Evolutionary conservation across 176 grass and related monocot species (phyloP).

Genomic region (Aegilops longissima): DNA sequence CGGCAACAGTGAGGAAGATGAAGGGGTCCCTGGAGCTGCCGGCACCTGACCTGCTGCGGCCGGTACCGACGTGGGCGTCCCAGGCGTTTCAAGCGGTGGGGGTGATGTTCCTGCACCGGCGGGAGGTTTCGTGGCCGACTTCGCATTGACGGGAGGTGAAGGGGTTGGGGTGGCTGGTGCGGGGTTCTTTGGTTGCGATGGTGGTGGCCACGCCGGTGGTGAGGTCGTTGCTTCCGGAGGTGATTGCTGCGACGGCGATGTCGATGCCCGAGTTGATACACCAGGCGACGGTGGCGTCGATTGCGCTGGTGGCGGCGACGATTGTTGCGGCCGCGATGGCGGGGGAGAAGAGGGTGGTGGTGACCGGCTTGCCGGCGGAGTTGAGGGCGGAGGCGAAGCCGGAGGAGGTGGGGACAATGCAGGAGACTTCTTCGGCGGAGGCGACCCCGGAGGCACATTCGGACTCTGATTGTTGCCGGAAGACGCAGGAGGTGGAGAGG

Average conservation of each 20-base stretch:
- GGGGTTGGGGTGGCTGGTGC: background rate
- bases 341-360: slow-evolving; percentile 23
- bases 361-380: slow-evolving; percentile 2
- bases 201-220: slow-evolving; percentile 6
- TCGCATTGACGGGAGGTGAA: background rate
- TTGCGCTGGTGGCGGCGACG: background rate
- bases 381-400: slow-evolving; percentile 18
- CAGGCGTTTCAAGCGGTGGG: background rate
- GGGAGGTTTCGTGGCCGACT: background rate
- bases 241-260: background rate
- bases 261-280: background rate
- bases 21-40: background rate
- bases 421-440: background rate
- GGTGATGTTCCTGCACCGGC: background rate
- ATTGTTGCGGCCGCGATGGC: background rate
- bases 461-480: background rate
- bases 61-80: background rate
- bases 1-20: background rate
- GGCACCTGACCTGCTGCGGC: background rate
- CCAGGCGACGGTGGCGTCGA: background rate
- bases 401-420: slow-evolving; percentile 14
- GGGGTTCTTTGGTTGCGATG: background rate
- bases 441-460: background rate
- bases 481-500: slow-evolving; percentile 21
- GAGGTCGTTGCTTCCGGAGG: background rate